Base-by-base conservation (phyloP, 139 green algal genomes). In the Nannochloris sp. region DNA sequence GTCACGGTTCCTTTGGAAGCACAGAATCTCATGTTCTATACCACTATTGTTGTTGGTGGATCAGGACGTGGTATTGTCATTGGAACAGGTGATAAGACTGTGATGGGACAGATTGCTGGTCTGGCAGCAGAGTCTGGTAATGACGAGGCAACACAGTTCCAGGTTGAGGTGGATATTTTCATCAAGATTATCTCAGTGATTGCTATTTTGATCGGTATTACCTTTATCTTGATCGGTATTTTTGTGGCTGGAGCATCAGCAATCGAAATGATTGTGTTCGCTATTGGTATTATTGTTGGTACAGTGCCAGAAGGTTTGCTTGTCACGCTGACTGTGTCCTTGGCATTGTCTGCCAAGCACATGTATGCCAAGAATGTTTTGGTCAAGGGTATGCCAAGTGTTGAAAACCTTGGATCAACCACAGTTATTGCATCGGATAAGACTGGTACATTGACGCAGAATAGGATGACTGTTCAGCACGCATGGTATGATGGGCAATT, bases 301-400 rank as follows among this genome's bases (percentile, higher is more conserved):
- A 91, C 90, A 34, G 97, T 99, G 62, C 93, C 93, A 19, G 93
- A 99, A 72, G 93, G 93, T 21, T 71, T 99, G 36, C 91, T 93
- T 27, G 90, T 93, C 5, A 91, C 97, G 10, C 95, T 99, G 69
- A 99, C 90, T 43, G 97, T 94, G 15, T 98, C 92, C 73, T 81
- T 99, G 37, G 91, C 93, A 11, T 83, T 99, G 12, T 94, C 91
- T 23, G 97, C 93, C 1, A 78, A 90, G 25, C 89, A 90, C 61
- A 97, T 97, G 91, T 91, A 91, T 4, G 44, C 78, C n/a, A 67
- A 69, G 48, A 73, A 85, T 48, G 83, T 81, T 18, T 79, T 88
- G 25, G 83, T 90, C 18, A 74, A 87, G 67, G 93, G 94, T 65
- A 87, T 98, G 71, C 88, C 92, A 0, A 87, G 71, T 25, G 92